These are phyloP conservation scores for Paracoccidioides brasiliensis DNA, from an alignment of 2,329 filamentous ascomycete species.

Conservation along the genomic window DNA sequence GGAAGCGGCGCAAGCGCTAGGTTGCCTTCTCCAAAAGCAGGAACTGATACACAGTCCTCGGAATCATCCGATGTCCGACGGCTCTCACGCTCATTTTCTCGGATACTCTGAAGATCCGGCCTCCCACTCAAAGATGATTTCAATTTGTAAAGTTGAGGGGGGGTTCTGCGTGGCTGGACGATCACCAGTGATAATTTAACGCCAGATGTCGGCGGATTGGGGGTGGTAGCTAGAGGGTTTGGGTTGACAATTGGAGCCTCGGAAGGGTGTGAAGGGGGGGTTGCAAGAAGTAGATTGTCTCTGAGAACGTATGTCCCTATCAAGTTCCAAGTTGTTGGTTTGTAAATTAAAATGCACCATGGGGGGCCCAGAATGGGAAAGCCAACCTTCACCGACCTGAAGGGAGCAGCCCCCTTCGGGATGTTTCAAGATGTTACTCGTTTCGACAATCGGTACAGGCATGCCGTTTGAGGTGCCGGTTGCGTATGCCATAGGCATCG, in stretches of 20 bases:
- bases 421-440: slow-evolving; percentile 74
- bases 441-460: slow-evolving; percentile 70
- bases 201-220: slow-evolving; percentile 70
- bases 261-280: slow-evolving; percentile 87
- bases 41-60: slow-evolving; percentile 32
- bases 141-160: slow-evolving; percentile 37
- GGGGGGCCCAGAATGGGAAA: neutral
- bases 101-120: slow-evolving; percentile 35
- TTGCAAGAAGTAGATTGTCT: slow-evolving; percentile 84
- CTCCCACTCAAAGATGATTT: slow-evolving; percentile 36
- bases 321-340: neutral
- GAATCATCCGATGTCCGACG: slow-evolving; percentile 32
- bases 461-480: slow-evolving; percentile 56
- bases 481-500: slow-evolving; percentile 58
- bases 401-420: slow-evolving; percentile 80
- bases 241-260: slow-evolving; percentile 77
- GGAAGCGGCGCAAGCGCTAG: slow-evolving; percentile 51
- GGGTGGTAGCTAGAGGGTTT: slow-evolving; percentile 78
- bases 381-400: slow-evolving; percentile 75
- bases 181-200: slow-evolving; percentile 71
- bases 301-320: slow-evolving; percentile 77
- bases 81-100: slow-evolving; percentile 49
- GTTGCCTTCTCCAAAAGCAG: slow-evolving; percentile 79
- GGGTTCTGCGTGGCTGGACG: slow-evolving; percentile 47
- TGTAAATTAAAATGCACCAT: neutral